Percentiles rank a stretch among this genome's conserved stretches.
Conservation (phyloP, 2,329 filamentous ascomycete genomes). For the Ceratocystis huliohia region DNA sequence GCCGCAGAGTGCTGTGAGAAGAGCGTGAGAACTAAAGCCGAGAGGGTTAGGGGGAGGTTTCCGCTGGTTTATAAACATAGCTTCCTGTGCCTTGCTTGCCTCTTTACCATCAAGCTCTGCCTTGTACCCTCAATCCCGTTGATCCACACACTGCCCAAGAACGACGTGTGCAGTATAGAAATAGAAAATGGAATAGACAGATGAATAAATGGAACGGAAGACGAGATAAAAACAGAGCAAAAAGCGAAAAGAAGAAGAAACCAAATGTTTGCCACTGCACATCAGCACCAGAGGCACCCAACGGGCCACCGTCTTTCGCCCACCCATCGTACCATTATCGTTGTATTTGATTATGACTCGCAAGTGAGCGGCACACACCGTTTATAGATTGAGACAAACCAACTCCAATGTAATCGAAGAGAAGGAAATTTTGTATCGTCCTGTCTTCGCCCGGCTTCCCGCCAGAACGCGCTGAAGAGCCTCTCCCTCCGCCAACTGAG, state of each 20-base stretch:
- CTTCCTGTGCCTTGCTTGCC: conserved; percentile 1
- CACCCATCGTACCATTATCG: neutral
- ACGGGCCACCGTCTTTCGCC: neutral
- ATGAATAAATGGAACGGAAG: neutral
- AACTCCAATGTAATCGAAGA: neutral
- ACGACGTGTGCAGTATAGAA: neutral
- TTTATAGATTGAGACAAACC: neutral
- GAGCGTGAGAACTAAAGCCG: too few species aligned
- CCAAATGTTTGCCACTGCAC: neutral
- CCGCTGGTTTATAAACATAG: neutral
- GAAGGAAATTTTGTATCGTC: too few species aligned
- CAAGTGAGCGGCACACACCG: neutral
- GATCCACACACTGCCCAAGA: neutral
- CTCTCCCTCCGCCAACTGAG: too few species aligned
- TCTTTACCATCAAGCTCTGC: neutral
- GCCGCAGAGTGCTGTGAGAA: too few species aligned
- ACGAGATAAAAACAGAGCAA: too few species aligned
- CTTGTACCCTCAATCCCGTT: neutral
- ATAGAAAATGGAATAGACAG: neutral
- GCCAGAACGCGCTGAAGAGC: too few species aligned
- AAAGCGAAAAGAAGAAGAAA: too few species aligned
- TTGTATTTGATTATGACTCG: neutral
- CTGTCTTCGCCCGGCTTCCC: too few species aligned
- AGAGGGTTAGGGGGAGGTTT: too few species aligned
- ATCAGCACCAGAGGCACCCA: neutral